These are phyloP conservation scores for Kuraishia ogatae DNA, from an alignment of 805 yeast species.

Conservation along the genomic window DNA sequence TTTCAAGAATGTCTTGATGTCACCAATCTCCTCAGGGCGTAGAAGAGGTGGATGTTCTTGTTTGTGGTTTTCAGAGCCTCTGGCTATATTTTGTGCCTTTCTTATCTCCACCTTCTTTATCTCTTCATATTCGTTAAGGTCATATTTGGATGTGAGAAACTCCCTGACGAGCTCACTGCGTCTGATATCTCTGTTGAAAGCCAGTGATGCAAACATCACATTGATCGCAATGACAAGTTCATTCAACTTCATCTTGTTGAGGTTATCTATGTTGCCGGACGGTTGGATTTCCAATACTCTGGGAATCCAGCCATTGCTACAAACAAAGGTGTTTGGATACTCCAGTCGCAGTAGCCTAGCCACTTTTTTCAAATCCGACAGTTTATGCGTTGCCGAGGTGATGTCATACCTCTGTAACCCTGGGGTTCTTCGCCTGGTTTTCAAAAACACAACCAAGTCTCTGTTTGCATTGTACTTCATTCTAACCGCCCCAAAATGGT, in stretches of 20 bases:
- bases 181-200: conserved; percentile 25
- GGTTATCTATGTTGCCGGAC: conserved; percentile 16
- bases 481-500: conserved; percentile 24
- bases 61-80: neutral
- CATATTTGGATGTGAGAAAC: conserved; percentile 18
- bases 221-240: conserved; percentile 40
- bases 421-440: conserved; percentile 2
- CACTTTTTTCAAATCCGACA: conserved; percentile 22
- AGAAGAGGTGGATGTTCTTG: conserved; percentile 4
- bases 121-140: conserved; percentile 1
- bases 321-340: conserved; percentile 23
- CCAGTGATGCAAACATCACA: conserved; percentile 33
- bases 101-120: conserved; percentile 8
- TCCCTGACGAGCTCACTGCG: conserved; percentile 32
- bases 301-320: conserved; percentile 11
- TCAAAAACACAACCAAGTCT: conserved; percentile 18
- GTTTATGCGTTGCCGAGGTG: conserved; percentile 14
- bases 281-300: conserved; percentile 11
- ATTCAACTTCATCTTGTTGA: conserved; percentile 38
- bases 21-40: conserved; percentile 29
- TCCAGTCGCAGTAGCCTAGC: conserved; percentile 27
- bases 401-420: neutral
- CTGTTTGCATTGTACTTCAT: conserved; percentile 20
- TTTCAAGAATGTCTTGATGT: conserved; percentile 37
- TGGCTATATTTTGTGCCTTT: neutral